A percentile compares a stretch with the other conserved stretches of the same genome.
Conservation (phyloP, 495 filamentous ascomycete genomes). For the Neurospora sp. region DNA sequence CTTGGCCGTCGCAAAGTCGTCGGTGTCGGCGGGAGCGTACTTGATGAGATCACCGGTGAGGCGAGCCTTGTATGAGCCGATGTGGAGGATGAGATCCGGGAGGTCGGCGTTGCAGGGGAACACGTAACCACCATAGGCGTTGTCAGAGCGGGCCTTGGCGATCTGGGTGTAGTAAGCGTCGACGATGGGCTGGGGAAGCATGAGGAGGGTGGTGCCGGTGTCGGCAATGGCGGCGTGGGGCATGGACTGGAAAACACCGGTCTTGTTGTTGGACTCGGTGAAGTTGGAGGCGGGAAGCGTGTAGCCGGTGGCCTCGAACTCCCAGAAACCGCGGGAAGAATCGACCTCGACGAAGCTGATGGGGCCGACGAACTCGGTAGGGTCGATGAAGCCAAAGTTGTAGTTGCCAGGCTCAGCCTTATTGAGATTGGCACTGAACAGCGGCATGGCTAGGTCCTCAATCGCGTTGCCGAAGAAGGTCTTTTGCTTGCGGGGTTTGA, state of each 20-base stretch:
- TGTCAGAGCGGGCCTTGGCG: constrained; percentile 38
- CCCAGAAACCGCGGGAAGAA: constrained; percentile 59
- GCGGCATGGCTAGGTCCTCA: constrained; percentile 44
- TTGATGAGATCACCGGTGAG: constrained; percentile 54
- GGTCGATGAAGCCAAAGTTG: constrained; percentile 23
- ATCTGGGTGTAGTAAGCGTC: constrained; percentile 60
- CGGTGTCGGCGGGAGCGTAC: constrained; percentile 40
- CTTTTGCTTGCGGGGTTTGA: constrained; percentile 48
- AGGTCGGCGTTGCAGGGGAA: constrained; percentile 27
- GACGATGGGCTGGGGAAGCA: constrained; percentile 49
- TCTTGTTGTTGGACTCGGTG: constrained; percentile 14
- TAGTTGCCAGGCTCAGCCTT: constrained; percentile 28
- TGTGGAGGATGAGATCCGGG: constrained; percentile 42
- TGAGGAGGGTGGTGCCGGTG: constrained; percentile 63
- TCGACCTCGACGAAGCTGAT: constrained; percentile 54
- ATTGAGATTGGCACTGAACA: constrained; percentile 68
- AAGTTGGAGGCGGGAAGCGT: constrained; percentile 34
- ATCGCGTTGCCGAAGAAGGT: constrained; percentile 73
- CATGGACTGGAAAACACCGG: constrained; percentile 50
- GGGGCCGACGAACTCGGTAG: constrained; percentile 45
- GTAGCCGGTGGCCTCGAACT: constrained; percentile 55
- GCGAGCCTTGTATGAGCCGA: constrained; percentile 45
- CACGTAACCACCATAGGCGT: constrained; percentile 40
- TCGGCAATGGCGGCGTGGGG: constrained; percentile 43
- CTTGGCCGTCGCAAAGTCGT: constrained; percentile 25